A percentile compares a stretch with the other conserved stretches of the same genome.
Conservation (phyloP, 352 stramenopile species). For the Phytopythium helicoides region DNA sequence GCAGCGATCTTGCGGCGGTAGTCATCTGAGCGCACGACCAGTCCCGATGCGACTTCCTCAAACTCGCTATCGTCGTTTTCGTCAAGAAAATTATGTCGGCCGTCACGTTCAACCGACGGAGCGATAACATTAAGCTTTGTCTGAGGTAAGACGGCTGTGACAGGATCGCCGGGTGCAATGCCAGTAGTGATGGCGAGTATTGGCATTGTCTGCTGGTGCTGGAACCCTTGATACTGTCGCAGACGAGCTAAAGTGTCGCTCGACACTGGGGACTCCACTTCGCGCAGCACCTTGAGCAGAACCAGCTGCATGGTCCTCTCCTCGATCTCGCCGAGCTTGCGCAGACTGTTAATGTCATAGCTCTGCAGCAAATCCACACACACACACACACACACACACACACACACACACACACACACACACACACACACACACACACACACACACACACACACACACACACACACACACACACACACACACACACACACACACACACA, state of each 20-base stretch:
- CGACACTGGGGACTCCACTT: slow-evolving; percentile 22
- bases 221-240: slow-evolving; percentile 41
- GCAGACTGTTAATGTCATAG: slow-evolving; percentile 38
- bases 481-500: too few species aligned
- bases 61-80: slow-evolving; percentile 14
- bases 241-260: slow-evolving; percentile 53
- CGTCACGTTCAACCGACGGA: slow-evolving; percentile 24
- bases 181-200: not conserved
- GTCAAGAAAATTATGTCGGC: slow-evolving; percentile 10
- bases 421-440: too few species aligned
- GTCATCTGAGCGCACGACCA: slow-evolving; percentile 25
- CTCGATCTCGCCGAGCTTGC: slow-evolving; percentile 53
- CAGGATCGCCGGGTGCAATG: not conserved
- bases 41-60: slow-evolving; percentile 4
- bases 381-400: too few species aligned
- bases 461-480: too few species aligned
- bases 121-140: slow-evolving; percentile 12
- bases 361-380: too few species aligned
- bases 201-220: slow-evolving; percentile 1
- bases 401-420: too few species aligned
- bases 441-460: too few species aligned
- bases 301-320: slow-evolving; percentile 67
- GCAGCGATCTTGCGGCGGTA: slow-evolving; percentile 12
- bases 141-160: not conserved
- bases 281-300: slow-evolving; percentile 50